Conservation (phyloP, 2,329 filamentous ascomycete species). For the Ophiocordyceps unilateralis region DNA sequence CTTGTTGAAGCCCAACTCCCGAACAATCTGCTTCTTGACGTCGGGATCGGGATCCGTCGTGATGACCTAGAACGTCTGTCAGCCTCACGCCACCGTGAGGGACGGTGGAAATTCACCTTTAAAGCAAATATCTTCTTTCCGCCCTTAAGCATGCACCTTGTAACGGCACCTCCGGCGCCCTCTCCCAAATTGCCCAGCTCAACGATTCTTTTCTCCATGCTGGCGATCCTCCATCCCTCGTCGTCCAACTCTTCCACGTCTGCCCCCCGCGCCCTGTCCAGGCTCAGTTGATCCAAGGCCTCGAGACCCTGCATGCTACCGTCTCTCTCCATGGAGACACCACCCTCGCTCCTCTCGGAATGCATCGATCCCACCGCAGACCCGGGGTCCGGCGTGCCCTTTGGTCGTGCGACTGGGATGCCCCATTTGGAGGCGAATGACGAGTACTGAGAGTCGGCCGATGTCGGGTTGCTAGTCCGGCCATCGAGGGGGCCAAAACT, state of each 20-base stretch:
- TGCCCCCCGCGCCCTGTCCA: slow-evolving; percentile 66
- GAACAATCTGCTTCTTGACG: slow-evolving; percentile 94
- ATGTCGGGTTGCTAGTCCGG: slow-evolving; percentile 63
- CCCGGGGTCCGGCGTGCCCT: slow-evolving; percentile 64
- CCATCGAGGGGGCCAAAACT: slow-evolving; percentile 68
- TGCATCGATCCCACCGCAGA: slow-evolving; percentile 77
- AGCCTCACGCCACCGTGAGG: not conserved
- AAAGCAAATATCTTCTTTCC: slow-evolving; percentile 91
- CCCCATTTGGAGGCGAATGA: slow-evolving; percentile 62
- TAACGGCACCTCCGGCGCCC: slow-evolving; percentile 90
- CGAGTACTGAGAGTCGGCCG: slow-evolving; percentile 76
- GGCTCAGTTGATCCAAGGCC: slow-evolving; percentile 60
- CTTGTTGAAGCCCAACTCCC: slow-evolving; percentile 95
- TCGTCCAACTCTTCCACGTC: slow-evolving; percentile 94
- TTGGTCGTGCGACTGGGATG: slow-evolving; percentile 45
- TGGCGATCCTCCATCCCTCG: slow-evolving; percentile 87
- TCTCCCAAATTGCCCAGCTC: slow-evolving; percentile 85
- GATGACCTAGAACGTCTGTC: slow-evolving; percentile 50
- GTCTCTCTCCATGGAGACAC: slow-evolving; percentile 64
- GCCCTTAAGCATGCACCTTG: slow-evolving; percentile 71
- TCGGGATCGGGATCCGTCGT: slow-evolving; percentile 96
- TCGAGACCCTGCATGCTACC: slow-evolving; percentile 62
- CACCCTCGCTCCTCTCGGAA: slow-evolving; percentile 63
- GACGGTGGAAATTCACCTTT: slow-evolving; percentile 43
- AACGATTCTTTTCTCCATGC: slow-evolving; percentile 69